Evolutionary conservation across 805 yeast species (phyloP).

Genomic region (Cyberlindnera saturnus): DNA sequence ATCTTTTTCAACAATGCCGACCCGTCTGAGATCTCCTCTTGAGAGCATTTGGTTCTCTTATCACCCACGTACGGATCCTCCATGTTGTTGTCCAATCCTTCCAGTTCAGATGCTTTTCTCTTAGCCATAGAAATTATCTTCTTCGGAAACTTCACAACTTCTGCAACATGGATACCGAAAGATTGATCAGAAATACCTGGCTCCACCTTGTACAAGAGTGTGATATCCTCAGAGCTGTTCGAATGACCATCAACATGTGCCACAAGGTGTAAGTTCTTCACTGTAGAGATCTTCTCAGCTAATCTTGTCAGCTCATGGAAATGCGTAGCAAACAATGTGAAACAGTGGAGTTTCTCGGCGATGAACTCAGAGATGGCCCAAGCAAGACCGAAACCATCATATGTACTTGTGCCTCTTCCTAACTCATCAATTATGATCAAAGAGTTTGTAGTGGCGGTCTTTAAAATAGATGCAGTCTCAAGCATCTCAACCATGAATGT

Average conservation of each 20-base stretch:
- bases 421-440: constrained; percentile 88
- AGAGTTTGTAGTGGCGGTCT: constrained; percentile 72
- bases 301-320: constrained; percentile 91
- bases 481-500: constrained; percentile 97
- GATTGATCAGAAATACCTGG: constrained; percentile 95
- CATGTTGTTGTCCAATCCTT: constrained; percentile 42
- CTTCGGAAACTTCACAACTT: constrained; percentile 84
- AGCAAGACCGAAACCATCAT: constrained; percentile 97
- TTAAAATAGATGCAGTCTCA: constrained; percentile 83
- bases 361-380: constrained; percentile 93
- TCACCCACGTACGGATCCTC: constrained; percentile 36
- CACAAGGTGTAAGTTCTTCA: constrained; percentile 83
- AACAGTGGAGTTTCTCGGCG: constrained; percentile 63
- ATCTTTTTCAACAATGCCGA: constrained; percentile 39
- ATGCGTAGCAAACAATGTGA: constrained; percentile 92
- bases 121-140: constrained; percentile 94
- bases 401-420: constrained; percentile 76
- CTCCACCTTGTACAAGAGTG: constrained; percentile 88
- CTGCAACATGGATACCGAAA: constrained; percentile 97
- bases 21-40: constrained; percentile 50
- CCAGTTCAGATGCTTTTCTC: constrained; percentile 85
- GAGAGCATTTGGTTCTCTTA: constrained; percentile 44
- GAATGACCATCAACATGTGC: constrained; percentile 67
- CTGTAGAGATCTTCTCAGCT: constrained; percentile 55
- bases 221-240: constrained; percentile 55